Evolutionary conservation across 2,329 filamentous ascomycete genomes (phyloP).

Genomic region (Fusarium sp.): DNA sequence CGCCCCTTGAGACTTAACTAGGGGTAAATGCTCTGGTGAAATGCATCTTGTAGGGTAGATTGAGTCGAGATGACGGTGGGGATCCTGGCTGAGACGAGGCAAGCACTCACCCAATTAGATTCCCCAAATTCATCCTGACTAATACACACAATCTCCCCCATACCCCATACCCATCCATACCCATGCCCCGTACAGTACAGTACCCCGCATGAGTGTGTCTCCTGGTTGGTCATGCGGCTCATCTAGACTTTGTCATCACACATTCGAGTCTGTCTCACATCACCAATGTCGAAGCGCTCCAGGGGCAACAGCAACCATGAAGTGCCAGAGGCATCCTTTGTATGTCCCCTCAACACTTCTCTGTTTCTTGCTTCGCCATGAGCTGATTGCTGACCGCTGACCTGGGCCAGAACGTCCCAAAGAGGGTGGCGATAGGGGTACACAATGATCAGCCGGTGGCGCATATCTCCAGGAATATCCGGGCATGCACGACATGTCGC

Average conservation of each 20-base stretch:
- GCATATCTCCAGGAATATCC: conserved; percentile 48
- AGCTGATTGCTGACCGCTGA: background rate
- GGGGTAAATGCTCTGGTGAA: background rate
- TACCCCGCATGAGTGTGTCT: conserved; percentile 1
- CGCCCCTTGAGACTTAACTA: background rate
- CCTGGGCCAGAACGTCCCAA: background rate
- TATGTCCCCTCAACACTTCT: background rate
- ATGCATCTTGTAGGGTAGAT: background rate
- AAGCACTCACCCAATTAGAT: background rate
- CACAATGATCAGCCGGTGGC: conserved; percentile 14
- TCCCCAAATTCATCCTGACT: background rate
- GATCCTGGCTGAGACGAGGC: background rate
- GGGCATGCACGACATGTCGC: conserved; percentile 50
- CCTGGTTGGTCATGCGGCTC: background rate
- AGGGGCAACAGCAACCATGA: background rate
- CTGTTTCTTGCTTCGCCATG: background rate
- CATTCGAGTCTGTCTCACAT: background rate
- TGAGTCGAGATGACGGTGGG: background rate
- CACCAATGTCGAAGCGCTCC: conserved; percentile 1
- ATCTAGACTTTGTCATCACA: background rate
- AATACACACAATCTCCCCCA: background rate
- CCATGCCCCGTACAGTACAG: background rate
- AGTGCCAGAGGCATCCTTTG: background rate
- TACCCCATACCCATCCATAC: no score
- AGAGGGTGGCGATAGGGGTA: background rate